phyloP scores from a whole-genome alignment of 495 filamentous ascomycete genomes.

The Recurvomyces mirabilis region DNA sequence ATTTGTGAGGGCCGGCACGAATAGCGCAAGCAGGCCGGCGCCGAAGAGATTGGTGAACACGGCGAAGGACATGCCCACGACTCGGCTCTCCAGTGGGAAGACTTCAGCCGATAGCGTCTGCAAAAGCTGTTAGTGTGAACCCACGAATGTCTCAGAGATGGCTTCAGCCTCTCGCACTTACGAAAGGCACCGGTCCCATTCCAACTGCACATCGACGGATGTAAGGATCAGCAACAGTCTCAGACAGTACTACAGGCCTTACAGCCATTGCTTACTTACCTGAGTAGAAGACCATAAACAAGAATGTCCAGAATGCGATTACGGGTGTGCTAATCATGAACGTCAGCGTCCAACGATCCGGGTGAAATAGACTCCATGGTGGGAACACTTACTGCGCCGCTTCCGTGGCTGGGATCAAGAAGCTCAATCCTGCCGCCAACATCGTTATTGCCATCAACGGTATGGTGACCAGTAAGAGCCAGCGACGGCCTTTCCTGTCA shows the following conservation, averaged over 20 bases:
- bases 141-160: too few relatives aligned
- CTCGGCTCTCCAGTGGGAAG: constrained; percentile 46
- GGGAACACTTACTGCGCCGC: too few relatives aligned
- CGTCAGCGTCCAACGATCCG: too few relatives aligned
- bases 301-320: constrained; percentile 47
- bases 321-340: constrained; percentile 12
- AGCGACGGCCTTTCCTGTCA: constrained; percentile 20
- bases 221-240: too few relatives aligned
- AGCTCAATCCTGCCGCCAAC: constrained; percentile 20
- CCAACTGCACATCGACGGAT: too few relatives aligned
- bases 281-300: constrained; percentile 51
- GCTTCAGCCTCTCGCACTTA: too few relatives aligned
- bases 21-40: constrained; percentile 20
- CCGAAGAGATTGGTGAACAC: constrained; percentile 22
- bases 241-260: too few relatives aligned
- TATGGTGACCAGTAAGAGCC: constrained; percentile 23
- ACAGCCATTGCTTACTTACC: too few relatives aligned
- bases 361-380: too few relatives aligned
- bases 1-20: constrained; percentile 18
- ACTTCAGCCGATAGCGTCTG: constrained; percentile 73
- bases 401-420: constrained; percentile 10
- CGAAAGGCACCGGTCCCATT: constrained; percentile 79
- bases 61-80: constrained; percentile 27
- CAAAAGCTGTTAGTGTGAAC: too few relatives aligned
- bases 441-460: constrained; percentile 22